Conservation (phyloP, 1,139 yeast species). For the Zhuliangozyma parablackwelliae region DNA sequence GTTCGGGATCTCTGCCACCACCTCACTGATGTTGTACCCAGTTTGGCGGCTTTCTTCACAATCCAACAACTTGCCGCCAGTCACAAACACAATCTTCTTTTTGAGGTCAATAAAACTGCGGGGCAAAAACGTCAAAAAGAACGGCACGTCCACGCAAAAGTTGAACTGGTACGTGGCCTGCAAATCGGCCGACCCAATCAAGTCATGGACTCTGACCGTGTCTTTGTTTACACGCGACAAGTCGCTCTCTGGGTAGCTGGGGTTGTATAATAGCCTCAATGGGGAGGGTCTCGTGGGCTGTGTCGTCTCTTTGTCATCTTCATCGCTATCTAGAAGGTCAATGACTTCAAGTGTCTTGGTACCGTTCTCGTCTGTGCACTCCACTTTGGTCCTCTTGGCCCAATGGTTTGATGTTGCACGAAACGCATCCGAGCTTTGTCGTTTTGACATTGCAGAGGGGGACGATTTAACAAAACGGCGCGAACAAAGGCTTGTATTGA, state of each 20-base stretch:
- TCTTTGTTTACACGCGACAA: conserved; percentile 18
- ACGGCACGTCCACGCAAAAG: conserved; percentile 40
- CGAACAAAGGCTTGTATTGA: no score
- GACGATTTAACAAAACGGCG: no score
- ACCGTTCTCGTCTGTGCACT: no score
- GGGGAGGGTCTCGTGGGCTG: conserved; percentile 13
- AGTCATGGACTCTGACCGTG: conserved; percentile 18
- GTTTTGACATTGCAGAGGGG: no score
- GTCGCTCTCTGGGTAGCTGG: conserved; percentile 15
- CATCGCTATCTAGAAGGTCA: conserved; percentile 6
- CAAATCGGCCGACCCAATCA: conserved; percentile 31
- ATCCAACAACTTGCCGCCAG: conserved; percentile 23
- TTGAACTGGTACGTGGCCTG: conserved; percentile 46
- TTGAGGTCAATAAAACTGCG: conserved; percentile 16
- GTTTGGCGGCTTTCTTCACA: conserved; percentile 10
- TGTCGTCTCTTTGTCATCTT: conserved; percentile 1
- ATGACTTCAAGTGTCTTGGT: conserved; percentile 2
- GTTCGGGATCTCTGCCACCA: conserved; percentile 29
- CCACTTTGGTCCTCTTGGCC: no score
- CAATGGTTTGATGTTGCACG: no score
- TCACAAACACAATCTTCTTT: conserved; percentile 26
- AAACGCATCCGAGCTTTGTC: no score
- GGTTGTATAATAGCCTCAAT: conserved; percentile 22
- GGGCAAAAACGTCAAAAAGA: conserved; percentile 32
- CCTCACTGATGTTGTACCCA: conserved; percentile 25